A percentile compares a stretch with the other conserved stretches of the same genome.
phyloP scores from a whole-genome alignment of 176 grass and related monocot genomes.

The Puya raimondii region DNA sequence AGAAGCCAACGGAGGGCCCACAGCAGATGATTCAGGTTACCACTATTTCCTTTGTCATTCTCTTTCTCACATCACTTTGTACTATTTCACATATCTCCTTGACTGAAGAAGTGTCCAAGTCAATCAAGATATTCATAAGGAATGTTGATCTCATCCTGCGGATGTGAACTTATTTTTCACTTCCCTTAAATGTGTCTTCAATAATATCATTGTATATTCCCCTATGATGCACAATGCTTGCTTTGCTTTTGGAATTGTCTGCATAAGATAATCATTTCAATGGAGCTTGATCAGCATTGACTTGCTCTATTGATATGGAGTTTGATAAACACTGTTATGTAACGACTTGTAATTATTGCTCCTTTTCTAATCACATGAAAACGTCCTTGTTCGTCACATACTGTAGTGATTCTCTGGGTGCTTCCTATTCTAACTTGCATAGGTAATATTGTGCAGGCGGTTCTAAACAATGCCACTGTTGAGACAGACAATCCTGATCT shows the following conservation, averaged over 20 bases:
- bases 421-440: slow-evolving; percentile 14
- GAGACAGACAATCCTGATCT: slow-evolving; percentile 99
- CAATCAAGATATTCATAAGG: too few species aligned
- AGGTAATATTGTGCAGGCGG: slow-evolving; percentile 50
- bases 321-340: too few species aligned
- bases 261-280: too few species aligned
- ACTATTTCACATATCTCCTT: neutral
- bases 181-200: too few species aligned
- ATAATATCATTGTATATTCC: too few species aligned
- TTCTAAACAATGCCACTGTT: slow-evolving; percentile 98
- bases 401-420: neutral
- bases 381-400: neutral
- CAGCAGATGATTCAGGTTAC: slow-evolving; percentile 99
- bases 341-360: neutral
- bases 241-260: too few species aligned
- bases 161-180: too few species aligned
- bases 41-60: slow-evolving; percentile 15
- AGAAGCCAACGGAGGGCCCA: slow-evolving; percentile 87
- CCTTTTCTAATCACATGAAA: neutral
- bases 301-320: too few species aligned
- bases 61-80: neutral
- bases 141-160: too few species aligned
- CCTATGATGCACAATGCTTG: too few species aligned
- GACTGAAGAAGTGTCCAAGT: neutral
- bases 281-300: too few species aligned